Base-by-base conservation (phyloP, 345 rosid species). In the Lumnitzera littorea region DNA sequence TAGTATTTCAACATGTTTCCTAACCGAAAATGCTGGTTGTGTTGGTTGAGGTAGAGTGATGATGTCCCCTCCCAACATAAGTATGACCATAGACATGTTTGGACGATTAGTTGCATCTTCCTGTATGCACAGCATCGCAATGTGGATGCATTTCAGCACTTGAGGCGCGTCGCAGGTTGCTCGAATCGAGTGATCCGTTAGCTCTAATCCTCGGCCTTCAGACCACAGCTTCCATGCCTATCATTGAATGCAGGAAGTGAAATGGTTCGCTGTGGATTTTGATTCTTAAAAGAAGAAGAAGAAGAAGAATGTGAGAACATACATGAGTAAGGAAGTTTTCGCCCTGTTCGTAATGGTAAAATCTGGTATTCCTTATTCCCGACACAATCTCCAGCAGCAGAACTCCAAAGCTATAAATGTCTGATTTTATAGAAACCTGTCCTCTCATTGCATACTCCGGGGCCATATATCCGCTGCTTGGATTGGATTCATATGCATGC, bases 391-490 rank as follows among this genome's bases (percentile, higher is more conserved):
- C 65, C 0, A 67, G 46, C 3, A 61, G 51, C n/a, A 67, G 36
- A 20, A 67, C 70, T 48, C 65, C 70, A 16, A 67, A 67, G 50
- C 61, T 61, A 13, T 60, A 67, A 23, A 67, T 46, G 2, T 67
- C 77, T 0, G 75, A 68, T 58, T 81, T 81, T 15, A 78, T 15
- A 0, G 80, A 80, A 50, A 76, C 70, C 15, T 57, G 46, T 25
- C 84, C 81, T 41, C 64, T 56, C 59, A 55, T 65, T 0, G 76
- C 72, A 50, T 80, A 80, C 50, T 80, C 76, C 0, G 78, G 80
- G 0, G 80, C 67, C 85, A 80, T 80, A 31, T 66, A 78, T 17
- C 70, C 80, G 15, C 76, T 78, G 16, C 57, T 49, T 2, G 0
- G 2, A 25, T 49, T 2, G 0, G 2, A 25, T 12, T 16, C 20